A percentile compares a stretch with the other conserved stretches of the same genome.
These are phyloP conservation scores for Ascochyta lentis DNA, from an alignment of 2,329 filamentous ascomycete genomes.

Conservation along the genomic window DNA sequence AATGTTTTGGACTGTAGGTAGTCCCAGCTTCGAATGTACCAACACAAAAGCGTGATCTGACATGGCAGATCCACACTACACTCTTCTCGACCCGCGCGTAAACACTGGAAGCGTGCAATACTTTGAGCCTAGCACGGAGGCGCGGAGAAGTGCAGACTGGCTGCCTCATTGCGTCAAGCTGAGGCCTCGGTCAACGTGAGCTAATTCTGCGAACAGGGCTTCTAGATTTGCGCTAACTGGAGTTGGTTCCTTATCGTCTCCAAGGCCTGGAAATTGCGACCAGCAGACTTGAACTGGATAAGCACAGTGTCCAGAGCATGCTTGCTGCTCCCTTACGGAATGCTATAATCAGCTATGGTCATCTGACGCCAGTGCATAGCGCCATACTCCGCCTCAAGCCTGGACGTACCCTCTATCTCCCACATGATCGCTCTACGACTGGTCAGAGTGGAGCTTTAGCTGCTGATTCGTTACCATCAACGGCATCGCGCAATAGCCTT, in stretches of 20 bases:
- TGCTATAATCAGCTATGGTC: slow-evolving; percentile 22
- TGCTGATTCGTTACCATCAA: slow-evolving; percentile 33
- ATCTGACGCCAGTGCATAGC: slow-evolving; percentile 39
- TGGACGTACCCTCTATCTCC: slow-evolving; percentile 21
- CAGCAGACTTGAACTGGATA: neutral
- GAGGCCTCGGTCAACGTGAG: neutral
- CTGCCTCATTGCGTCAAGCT: neutral
- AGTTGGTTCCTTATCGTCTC: neutral
- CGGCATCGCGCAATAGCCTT: slow-evolving; percentile 26
- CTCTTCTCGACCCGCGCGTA: neutral
- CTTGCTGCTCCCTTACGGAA: neutral
- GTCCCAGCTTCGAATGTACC: slow-evolving; percentile 18
- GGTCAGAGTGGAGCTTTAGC: slow-evolving; percentile 11
- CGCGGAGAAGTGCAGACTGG: neutral
- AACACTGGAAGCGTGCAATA: neutral
- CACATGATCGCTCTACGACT: slow-evolving; percentile 36
- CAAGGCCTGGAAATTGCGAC: neutral
- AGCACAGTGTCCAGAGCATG: neutral
- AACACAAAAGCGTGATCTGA: slow-evolving; percentile 23
- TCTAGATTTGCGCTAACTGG: slow-evolving; percentile 2
- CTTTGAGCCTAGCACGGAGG: neutral
- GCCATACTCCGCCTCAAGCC: slow-evolving; percentile 28
- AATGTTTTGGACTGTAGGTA: slow-evolving; percentile 30
- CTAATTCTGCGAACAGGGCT: slow-evolving; percentile 4
- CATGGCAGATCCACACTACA: slow-evolving; percentile 8